phyloP scores from a whole-genome alignment of 2,329 filamentous ascomycete genomes.

The Corniculantispora saksenae region DNA sequence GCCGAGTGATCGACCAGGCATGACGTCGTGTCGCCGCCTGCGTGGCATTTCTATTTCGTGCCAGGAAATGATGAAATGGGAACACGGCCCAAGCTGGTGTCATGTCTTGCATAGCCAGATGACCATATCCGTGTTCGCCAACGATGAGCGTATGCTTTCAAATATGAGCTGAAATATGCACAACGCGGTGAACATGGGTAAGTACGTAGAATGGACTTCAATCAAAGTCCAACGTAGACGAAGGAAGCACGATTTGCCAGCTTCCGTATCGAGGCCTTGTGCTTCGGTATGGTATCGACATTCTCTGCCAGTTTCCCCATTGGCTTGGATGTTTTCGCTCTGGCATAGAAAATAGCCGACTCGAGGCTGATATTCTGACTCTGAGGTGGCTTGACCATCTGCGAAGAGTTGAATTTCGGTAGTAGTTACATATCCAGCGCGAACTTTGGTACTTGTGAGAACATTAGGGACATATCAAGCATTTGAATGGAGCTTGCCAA shows the following conservation, averaged over 20 bases:
- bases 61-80: background rate
- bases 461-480: background rate
- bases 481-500: background rate
- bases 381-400: conserved; percentile 54
- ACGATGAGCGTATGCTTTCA: background rate
- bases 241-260: conserved; percentile 33
- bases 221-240: background rate
- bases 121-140: background rate
- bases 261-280: conserved; percentile 30
- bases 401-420: conserved; percentile 59
- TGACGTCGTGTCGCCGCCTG: background rate
- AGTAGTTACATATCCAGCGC: conserved; percentile 51
- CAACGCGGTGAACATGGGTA: background rate
- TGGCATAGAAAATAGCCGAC: conserved; percentile 53
- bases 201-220: background rate
- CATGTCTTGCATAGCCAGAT: background rate
- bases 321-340: conserved; percentile 57
- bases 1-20: conserved; percentile 1
- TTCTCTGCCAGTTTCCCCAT: conserved; percentile 46
- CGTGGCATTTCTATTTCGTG: background rate
- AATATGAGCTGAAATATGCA: background rate
- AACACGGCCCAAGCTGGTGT: background rate
- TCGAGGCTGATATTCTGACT: conserved; percentile 59
- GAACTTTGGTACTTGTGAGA: background rate
- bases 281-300: conserved; percentile 47